Base-by-base conservation (phyloP, 1,284 basidiomycete species). In the Pisolithus thermaeus region DNA sequence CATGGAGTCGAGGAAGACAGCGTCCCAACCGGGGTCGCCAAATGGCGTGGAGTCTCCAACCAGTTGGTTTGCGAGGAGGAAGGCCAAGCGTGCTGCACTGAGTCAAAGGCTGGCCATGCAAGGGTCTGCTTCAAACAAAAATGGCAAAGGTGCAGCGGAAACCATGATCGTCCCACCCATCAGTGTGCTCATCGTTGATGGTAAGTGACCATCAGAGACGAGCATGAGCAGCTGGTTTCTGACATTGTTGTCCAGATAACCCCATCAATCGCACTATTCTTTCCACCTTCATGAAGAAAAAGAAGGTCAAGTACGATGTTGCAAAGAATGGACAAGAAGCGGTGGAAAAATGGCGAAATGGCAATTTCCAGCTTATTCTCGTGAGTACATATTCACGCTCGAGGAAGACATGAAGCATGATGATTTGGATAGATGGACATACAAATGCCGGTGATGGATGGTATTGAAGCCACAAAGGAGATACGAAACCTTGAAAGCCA, bases 401-500 rank as follows among this genome's bases (percentile, higher is more conserved):
- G n/a, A 23, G 7, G 7, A 16, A 22, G 25, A 49, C 50, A 27
- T 6, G 7, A 16, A 22, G 22, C 49, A 49, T 56, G 53, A 55
- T 49, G 43, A 49, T 27, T 42, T 28, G 27, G 32, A 23, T 61
- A 97, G 92, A 99, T 99, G 97, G 97, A 99, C 71, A 98, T 99
- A 55, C 96, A 98, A 73, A 91, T 99, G 79, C 97, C 97, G 6
- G 88, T 98, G 59, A 97, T 98, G 90, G 92, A 97, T 68, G 97
- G 97, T 25, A 97, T 99, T 47, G 84, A 92, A 64, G 97, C 97
- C 3, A 99, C 97, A 0, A 95, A 94, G 62, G 92, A 96, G 67
- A 99, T 99, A 53, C 81, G 97, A 46, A 80, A 85, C 56, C 71
- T 96, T 47, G 96, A 99, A 69, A 82, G 84, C 57, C 59, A 69